A percentile compares a stretch with the other conserved stretches of the same genome.
Evolutionary conservation across 2,329 filamentous ascomycete species (phyloP).

Genomic region (Pseudogymnoascus sp.): DNA sequence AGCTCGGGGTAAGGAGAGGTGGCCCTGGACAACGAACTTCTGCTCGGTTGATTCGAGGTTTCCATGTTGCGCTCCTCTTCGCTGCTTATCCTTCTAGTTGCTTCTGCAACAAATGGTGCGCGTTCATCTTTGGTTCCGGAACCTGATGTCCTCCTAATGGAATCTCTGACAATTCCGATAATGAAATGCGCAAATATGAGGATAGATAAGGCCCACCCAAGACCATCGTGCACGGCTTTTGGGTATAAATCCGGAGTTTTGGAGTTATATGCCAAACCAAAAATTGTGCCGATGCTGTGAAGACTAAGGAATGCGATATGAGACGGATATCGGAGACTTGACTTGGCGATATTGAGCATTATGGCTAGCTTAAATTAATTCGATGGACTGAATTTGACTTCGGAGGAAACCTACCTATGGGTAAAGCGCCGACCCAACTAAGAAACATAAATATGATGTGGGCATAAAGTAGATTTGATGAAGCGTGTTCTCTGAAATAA

Average conservation of each 20-base stretch:
- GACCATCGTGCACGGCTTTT: background rate
- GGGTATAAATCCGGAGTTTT: slow-evolving; percentile 8
- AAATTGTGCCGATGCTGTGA: slow-evolving; percentile 8
- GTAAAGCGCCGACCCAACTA: slow-evolving; percentile 11
- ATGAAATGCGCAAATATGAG: slow-evolving; percentile 6
- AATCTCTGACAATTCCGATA: slow-evolving; percentile 8
- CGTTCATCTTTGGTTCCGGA: background rate
- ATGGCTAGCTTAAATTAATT: background rate
- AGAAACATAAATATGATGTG: slow-evolving; percentile 13
- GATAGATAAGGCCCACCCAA: slow-evolving; percentile 11
- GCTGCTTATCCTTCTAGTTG: background rate
- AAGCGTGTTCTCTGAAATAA: slow-evolving; percentile 14
- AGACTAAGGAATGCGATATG: slow-evolving; percentile 9
- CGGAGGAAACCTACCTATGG: slow-evolving; percentile 11
- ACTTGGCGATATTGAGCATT: slow-evolving; percentile 12
- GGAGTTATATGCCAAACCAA: slow-evolving; percentile 8
- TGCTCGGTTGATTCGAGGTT: background rate
- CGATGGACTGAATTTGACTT: slow-evolving; percentile 10
- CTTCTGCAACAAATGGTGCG: background rate
- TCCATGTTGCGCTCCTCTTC: background rate
- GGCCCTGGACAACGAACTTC: slow-evolving; percentile 11
- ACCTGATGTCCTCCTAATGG: background rate
- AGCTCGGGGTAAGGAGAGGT: background rate
- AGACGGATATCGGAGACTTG: slow-evolving; percentile 9
- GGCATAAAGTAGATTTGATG: slow-evolving; percentile 11